A percentile compares a stretch with the other conserved stretches of the same genome.
Evolutionary conservation across 73 alveolate species (phyloP).

Genomic region (Paramecium pentaurelia): DNA sequence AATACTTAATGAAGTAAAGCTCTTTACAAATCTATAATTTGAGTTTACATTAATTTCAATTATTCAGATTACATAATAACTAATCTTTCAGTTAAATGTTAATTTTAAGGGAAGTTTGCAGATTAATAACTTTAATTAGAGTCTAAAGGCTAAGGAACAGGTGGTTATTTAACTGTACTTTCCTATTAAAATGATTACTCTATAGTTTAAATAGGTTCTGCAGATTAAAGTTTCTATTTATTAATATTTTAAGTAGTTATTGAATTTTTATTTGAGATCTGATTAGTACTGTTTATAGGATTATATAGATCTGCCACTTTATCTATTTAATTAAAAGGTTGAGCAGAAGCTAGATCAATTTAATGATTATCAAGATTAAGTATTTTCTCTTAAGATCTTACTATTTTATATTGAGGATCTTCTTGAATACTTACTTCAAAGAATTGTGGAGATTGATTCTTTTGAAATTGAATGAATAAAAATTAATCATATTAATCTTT

Average conservation of each 20-base stretch:
- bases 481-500: constrained; percentile 36
- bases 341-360: constrained; percentile 17
- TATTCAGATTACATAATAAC: constrained; percentile 33
- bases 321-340: background rate
- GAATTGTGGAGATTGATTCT: constrained; percentile 36
- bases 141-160: background rate
- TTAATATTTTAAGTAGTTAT: background rate
- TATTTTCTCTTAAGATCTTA: background rate
- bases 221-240: background rate
- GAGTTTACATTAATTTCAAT: background rate
- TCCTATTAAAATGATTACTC: constrained; percentile 29
- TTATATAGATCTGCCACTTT: background rate
- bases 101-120: background rate
- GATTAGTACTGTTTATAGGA: background rate
- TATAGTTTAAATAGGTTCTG: background rate
- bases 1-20: background rate
- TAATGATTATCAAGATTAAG: background rate
- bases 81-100: background rate
- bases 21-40: constrained; percentile 26
- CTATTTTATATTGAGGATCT: background rate
- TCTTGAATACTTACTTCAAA: background rate
- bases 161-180: constrained; percentile 2
- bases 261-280: background rate
- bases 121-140: background rate
- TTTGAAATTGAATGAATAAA: background rate